Evolutionary conservation across 1,284 basidiomycete species (phyloP), one percentile per base, ranked within the genome.

Genomic region (Pholiota adiposa): DNA sequence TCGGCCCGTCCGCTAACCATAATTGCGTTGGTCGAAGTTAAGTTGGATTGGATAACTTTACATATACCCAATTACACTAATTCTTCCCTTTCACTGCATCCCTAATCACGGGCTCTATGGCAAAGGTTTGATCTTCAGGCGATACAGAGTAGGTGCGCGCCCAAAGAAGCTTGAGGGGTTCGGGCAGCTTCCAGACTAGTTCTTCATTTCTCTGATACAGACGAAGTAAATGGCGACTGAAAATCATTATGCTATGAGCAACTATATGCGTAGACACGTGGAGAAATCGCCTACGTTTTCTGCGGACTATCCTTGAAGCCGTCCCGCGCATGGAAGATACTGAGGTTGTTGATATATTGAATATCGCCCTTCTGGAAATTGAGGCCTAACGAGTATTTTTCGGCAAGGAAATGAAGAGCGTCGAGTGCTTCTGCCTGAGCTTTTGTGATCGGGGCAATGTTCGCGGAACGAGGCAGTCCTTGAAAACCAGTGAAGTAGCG

Each of bases 321-420:
- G 63, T 81, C 79, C 60, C 79, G 62, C 23, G 78, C 78, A 63
- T 81, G 79, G 49, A 81, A 69, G 27, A 81, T 62, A 1, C 77
- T 73, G 62, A 80, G 66, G 60, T 73, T 79, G 63, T 79, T 81
- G 68, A 81, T 80, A 64, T 79, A 81, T 64, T 81, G 79, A 38
- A 81, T 80, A 58, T 81, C 79, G 48, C 79, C 79, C 61, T 79
- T 79, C 64, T 78, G 71, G 69, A 81, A 79, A 57, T 79, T 79
- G 56, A 80, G 68, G 4, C 68, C 76, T 2, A 80, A 68, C 27
- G 75, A 74, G 63, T 75, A 75, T 56, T 77, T 79, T 62, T 80
- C 75, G 0, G 76, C 79, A 8, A 77, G 62, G 65, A 77, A 81
- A 62, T 80, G 79, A 27, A 81, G 62, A 1, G 76, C 72, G 60